Evolutionary conservation across 352 stramenopile genomes (phyloP), one percentile per base, ranked within the genome.

Genomic region (Pythium myriotylum): DNA sequence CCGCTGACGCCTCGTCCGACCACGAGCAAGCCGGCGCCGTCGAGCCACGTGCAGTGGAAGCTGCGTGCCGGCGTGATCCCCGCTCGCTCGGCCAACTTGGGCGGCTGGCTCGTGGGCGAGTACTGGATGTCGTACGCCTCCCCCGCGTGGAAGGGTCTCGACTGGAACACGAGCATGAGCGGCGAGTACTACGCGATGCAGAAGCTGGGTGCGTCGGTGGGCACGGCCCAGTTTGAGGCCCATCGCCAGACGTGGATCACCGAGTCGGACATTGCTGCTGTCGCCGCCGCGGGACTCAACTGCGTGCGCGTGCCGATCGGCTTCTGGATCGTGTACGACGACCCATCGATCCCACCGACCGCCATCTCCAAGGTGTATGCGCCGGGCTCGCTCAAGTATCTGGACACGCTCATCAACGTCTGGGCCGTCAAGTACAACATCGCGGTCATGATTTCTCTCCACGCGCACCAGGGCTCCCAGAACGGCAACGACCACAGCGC

Each of bases 181-280:
- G 47, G 47, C 19, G 47, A 54, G 47, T 54, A 19, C 8, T 23
- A 35, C 2, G n/a, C 41, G 14, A 76, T 76, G 68, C 12, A 61
- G 29, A 22, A 10, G 48, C 39, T 73, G 7, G 68, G 68, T 20
- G 27, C 51, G 2, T 41, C 13, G 4, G 40, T 47, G 20, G 68
- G 47, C 5, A 47, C 59, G 16, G 13, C 62, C 26, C 82, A 77
- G 32, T 67, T 92, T 23, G 62, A 75, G 4, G 35, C 52, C 16
- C 83, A 92, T 65, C 81, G 68, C 20, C 51, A 72, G 8, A 74
- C 71, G 32, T 92, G 82, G 67, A 76, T 90, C 45, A 86, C 65
- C 0, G 68, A 73, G 41, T 32, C 60, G 1, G 83, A 92, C 64
- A 66, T 92, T 19, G 13, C 46, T 2, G 52, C 68, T 33, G 60